Evolutionary conservation across 1,139 yeast genomes (phyloP), one percentile per base, ranked within the genome.

Genomic region (Geotrichum phurueaensis): DNA sequence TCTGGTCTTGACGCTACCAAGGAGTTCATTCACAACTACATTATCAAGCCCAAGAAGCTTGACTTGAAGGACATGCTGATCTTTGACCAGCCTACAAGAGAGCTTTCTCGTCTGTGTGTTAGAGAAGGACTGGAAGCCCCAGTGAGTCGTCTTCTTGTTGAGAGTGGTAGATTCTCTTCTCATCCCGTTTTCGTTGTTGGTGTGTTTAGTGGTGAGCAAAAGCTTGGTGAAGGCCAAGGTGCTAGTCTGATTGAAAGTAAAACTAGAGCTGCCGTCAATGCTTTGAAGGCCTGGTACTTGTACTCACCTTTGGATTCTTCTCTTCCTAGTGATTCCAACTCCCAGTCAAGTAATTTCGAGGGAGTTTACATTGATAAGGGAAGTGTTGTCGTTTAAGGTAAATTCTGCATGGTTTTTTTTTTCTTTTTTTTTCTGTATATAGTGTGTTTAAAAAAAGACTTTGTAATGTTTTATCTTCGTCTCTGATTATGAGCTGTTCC

Each of bases 151-250:
- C 81, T 95, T 63, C 78, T 94, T 63, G 94, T 96, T 36, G 99
- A 94, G 75, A 87, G 96, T 33, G 99, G 99, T 73, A 83, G 99
- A 74, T 78, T 80, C 69, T 84, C 97, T 3, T 83, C 84, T 62
- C 84, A 89, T 61, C 96, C 99, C 29, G 86, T 91, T 53, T 94
- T 83, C 69, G 89, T 92, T 20, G 96, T 94, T 45, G 98, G 97
- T 59, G 96, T 90, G 0, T 94, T 91, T 74, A 81, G 87, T 61
- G 98, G 97, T 45, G 79, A 80, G 25, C 84, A 85, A 64, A 87
- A 90, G 75, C 79, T 94, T 62, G 97, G 98, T 58, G 98, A 94
- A 76, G 97, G 97, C 53, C 91, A 88, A 69, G 99, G 98, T 56
- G 80, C 95, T n/a, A 88, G 96, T 53, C 78, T 94, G 68, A 83